Evolutionary conservation across 179 eudicot species (phyloP), one percentile per base, ranked within the genome.

Genomic region (Silene coronaria): DNA sequence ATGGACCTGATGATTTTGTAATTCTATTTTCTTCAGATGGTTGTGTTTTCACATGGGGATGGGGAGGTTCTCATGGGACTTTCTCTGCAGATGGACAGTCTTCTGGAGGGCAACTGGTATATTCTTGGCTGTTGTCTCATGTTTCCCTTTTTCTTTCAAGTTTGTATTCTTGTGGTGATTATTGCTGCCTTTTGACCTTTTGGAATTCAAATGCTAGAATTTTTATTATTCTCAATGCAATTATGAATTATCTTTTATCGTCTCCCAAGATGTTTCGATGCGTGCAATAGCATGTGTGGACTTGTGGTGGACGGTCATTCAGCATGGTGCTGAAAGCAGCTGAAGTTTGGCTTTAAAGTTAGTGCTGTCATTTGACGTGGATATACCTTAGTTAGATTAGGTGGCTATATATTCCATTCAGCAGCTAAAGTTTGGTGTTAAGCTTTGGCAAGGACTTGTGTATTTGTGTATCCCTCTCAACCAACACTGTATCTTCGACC

Each of bases 41-140:
- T 27, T 78, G 80, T 80, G 75, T 93, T 71, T 96, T 88, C 81
- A 83, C 96, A 19, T 96, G 99, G 99, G 99, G 99, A 60, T 96
- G 99, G 99, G 97, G 99, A 77, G 98, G 99, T 68, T 91, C 97
- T 59, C 85, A 91, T 80, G 99, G 99, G 66, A 89, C 99, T 70
- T 96, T 96, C 76, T 85, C 92, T 32, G 93, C 80, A 45, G 97
- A 93, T 60, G 99, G 97, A 26, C 93, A 89, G 67, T 96, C 99
- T 77, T 89, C 99, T 58, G 97, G 97, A 13, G 97, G 99, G 80
- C 99, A 96, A 75, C 81, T 96, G 99, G 98, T 96, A 77, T 84
- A 91, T 73, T 76, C 75, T 73, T 28, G 48, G 53, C 42, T 71
- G 55, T 83, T 36, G 16, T 61, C 45, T 11, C 61, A 8, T 21